Conservation (phyloP, 148 eudicot genomes). For the Heliamphora exappendiculata region DNA sequence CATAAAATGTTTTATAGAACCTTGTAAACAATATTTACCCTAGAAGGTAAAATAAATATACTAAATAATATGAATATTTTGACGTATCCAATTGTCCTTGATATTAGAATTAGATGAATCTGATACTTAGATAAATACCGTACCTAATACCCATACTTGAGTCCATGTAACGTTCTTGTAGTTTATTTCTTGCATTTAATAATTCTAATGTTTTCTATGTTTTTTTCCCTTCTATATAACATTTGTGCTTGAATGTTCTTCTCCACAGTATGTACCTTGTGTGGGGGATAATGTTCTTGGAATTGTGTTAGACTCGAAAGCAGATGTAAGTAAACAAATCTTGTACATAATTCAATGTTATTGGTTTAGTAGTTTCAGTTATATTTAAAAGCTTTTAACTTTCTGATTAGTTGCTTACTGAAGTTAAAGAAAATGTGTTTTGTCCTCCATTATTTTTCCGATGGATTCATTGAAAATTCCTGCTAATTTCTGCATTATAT, state of each 20-base stretch:
- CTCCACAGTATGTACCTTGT: slow-evolving; percentile 74
- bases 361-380: neutral
- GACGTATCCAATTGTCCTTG: too few species aligned
- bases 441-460: neutral
- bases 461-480: neutral
- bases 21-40: too few species aligned
- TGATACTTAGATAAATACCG: too few species aligned
- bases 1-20: too few species aligned
- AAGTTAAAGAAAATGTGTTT: neutral
- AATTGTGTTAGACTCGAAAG: slow-evolving; percentile 70
- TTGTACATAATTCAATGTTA: neutral
- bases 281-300: slow-evolving; percentile 90
- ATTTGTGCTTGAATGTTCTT: slow-evolving; percentile 12
- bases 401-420: neutral
- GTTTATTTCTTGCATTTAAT: neutral
- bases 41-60: too few species aligned
- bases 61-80: too few species aligned
- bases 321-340: slow-evolving; percentile 57
- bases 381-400: neutral
- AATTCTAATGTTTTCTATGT: neutral
- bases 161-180: too few species aligned
- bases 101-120: too few species aligned
- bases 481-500: neutral
- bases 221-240: neutral
- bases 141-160: too few species aligned